phyloP scores from a whole-genome alignment of 768 basidiomycete genomes.

The Lactarius akahatsu region DNA sequence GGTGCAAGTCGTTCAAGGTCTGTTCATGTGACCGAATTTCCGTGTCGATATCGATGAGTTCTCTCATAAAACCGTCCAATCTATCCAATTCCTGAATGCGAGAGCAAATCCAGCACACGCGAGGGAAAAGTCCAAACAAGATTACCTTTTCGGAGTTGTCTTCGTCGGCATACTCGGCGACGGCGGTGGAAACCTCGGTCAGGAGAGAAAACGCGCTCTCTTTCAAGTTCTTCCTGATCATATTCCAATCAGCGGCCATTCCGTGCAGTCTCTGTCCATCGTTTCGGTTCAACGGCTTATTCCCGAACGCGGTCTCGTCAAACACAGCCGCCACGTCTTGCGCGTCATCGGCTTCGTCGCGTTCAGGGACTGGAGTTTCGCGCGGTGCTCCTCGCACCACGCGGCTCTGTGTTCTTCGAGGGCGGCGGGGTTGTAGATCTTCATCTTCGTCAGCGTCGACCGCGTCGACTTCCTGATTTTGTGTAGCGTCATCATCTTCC shows the following conservation, averaged over 20 bases:
- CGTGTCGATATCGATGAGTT: slow-evolving; percentile 62
- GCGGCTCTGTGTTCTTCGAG: slow-evolving; percentile 33
- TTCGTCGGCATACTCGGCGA: slow-evolving; percentile 62
- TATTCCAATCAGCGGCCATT: slow-evolving; percentile 61
- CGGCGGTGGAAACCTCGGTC: slow-evolving; percentile 51
- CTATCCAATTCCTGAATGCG: slow-evolving; percentile 49
- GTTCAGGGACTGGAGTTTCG: slow-evolving; percentile 33
- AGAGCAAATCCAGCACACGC: slow-evolving; percentile 5
- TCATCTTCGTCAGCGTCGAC: slow-evolving; percentile 45
- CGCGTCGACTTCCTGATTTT: slow-evolving; percentile 36
- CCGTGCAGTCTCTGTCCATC: slow-evolving; percentile 56
- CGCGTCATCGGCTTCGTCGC: slow-evolving; percentile 39
- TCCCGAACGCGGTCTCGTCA: slow-evolving; percentile 57
- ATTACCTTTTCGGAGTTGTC: slow-evolving; percentile 54
- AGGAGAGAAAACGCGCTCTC: slow-evolving; percentile 46
- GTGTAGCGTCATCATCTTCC: slow-evolving; percentile 44
- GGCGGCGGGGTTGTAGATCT: slow-evolving; percentile 39
- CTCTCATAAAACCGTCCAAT: slow-evolving; percentile 67
- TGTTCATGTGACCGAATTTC: slow-evolving; percentile 59
- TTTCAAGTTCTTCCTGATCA: slow-evolving; percentile 50
- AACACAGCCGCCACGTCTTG: slow-evolving; percentile 39
- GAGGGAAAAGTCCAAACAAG: not conserved
- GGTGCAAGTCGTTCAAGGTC: slow-evolving; percentile 54
- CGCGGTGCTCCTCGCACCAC: not conserved
- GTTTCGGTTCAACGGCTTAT: slow-evolving; percentile 62